Evolutionary conservation across 1,284 basidiomycete species (phyloP).

Genomic region (Microbotryum scabiosae): DNA sequence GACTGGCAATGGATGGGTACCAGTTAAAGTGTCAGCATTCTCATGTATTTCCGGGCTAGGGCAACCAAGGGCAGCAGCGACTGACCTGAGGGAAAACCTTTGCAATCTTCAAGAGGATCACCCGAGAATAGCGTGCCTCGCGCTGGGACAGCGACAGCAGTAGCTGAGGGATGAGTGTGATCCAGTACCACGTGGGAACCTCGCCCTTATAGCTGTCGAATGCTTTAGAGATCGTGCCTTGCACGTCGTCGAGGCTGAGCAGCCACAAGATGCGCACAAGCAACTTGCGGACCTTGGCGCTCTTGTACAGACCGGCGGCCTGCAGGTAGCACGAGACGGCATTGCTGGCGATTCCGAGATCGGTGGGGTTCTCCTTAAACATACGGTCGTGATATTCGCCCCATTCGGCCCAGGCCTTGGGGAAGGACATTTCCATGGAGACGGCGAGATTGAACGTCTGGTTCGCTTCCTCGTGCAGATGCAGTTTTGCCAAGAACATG

Average conservation of each 20-base stretch:
- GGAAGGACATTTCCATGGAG: slow-evolving; percentile 86
- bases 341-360: slow-evolving; percentile 69
- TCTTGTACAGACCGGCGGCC: slow-evolving; percentile 94
- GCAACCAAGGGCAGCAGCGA: slow-evolving; percentile 16
- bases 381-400: slow-evolving; percentile 87
- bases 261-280: slow-evolving; percentile 92
- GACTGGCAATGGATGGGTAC: slow-evolving; percentile 50
- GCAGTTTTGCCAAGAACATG: slow-evolving; percentile 91
- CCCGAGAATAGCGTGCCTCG: slow-evolving; percentile 86
- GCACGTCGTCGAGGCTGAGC: slow-evolving; percentile 81
- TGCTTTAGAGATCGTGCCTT: slow-evolving; percentile 67
- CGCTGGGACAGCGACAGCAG: slow-evolving; percentile 80
- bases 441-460: slow-evolving; percentile 89
- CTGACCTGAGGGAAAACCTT: slow-evolving; percentile 86
- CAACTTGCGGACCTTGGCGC: slow-evolving; percentile 81
- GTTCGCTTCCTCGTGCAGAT: slow-evolving; percentile 83
- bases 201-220: slow-evolving; percentile 98
- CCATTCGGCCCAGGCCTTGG: slow-evolving; percentile 99
- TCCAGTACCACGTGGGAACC: slow-evolving; percentile 98
- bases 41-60: neutral
- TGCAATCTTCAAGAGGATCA: slow-evolving; percentile 81
- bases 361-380: slow-evolving; percentile 63
- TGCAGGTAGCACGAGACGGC: slow-evolving; percentile 98
- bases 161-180: slow-evolving; percentile 94
- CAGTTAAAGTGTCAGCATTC: slow-evolving; percentile 6